Evolutionary conservation across 2,329 filamentous ascomycete genomes (phyloP).

Genomic region (Macrophomina pseudophaseolina): DNA sequence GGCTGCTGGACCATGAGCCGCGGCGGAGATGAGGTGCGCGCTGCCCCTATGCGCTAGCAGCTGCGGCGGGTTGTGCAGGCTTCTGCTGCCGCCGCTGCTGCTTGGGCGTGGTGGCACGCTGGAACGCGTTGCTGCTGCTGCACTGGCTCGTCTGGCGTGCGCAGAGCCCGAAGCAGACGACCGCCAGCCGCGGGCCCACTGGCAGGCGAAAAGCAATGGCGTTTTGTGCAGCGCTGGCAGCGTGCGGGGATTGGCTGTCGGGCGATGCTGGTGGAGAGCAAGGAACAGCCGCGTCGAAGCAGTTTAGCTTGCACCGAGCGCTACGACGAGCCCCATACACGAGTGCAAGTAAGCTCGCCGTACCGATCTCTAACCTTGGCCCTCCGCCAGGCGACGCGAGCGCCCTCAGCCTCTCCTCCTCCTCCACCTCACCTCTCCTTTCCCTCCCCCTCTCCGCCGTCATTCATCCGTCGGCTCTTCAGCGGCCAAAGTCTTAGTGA

Average conservation of each 20-base stretch:
- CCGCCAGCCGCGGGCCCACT: conserved; percentile 8
- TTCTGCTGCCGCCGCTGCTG: not conserved
- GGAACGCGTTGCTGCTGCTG: conserved; percentile 3
- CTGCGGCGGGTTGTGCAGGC: conserved; percentile 8
- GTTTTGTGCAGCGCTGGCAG: conserved; percentile 23
- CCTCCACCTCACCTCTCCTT: conserved; percentile 30
- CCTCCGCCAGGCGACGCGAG: conserved; percentile 23
- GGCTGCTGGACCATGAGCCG: conserved; percentile 19
- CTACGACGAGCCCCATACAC: conserved; percentile 30
- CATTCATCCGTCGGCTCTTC: conserved; percentile 30
- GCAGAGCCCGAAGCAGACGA: conserved; percentile 13
- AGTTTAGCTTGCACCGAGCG: conserved; percentile 26
- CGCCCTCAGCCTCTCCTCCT: conserved; percentile 36
- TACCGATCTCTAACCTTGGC: conserved; percentile 25
- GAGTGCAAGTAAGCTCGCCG: conserved; percentile 27
- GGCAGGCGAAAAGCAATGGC: conserved; percentile 26
- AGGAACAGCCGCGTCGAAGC: conserved; percentile 27
- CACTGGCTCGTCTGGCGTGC: conserved; percentile 17
- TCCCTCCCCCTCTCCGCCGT: conserved; percentile 27
- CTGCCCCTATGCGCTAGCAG: conserved; percentile 15
- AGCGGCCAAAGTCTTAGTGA: conserved; percentile 28
- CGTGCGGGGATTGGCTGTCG: conserved; percentile 29
- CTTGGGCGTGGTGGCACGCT: conserved; percentile 17
- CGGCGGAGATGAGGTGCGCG: conserved; percentile 17
- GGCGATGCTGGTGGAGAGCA: conserved; percentile 27